phyloP scores from a whole-genome alignment of 179 eudicot genomes.

The Spergularia azorica region DNA sequence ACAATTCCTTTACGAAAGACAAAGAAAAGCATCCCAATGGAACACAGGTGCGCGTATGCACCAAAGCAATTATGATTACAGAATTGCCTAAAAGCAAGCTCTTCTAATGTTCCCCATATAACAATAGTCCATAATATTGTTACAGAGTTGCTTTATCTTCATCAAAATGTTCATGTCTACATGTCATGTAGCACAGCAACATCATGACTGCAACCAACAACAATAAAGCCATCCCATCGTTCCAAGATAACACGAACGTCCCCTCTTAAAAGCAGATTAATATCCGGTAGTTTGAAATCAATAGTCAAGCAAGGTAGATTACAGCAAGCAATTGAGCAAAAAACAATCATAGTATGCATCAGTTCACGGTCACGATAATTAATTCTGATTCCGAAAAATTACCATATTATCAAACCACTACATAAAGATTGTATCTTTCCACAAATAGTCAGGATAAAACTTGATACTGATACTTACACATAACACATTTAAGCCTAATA shows the following conservation, averaged over 20 bases:
- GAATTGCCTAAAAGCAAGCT: not conserved
- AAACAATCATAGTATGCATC: not conserved
- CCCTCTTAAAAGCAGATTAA: no score
- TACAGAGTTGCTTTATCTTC: no score
- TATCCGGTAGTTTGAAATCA: no score
- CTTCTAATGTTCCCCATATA: not conserved
- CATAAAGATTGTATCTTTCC: slow-evolving; percentile 2
- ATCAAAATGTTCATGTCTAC: not conserved
- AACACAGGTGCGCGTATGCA: no score
- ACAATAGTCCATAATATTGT: not conserved
- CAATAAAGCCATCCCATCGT: not conserved
- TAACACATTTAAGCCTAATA: no score
- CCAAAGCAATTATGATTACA: no score
- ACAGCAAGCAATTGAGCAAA: not conserved
- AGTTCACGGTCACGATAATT: not conserved
- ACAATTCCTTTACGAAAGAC: no score
- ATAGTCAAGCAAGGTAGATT: not conserved
- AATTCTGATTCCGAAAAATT: not conserved
- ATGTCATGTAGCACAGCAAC: not conserved
- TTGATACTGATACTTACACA: not conserved
- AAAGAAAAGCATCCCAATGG: no score
- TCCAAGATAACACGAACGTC: no score
- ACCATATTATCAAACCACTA: not conserved
- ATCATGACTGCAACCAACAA: not conserved
- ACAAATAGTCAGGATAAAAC: not conserved